A percentile compares a stretch with the other conserved stretches of the same genome.
Evolutionary conservation across 345 rosid species (phyloP).

Genomic region (Arabidopsis arenosa): DNA sequence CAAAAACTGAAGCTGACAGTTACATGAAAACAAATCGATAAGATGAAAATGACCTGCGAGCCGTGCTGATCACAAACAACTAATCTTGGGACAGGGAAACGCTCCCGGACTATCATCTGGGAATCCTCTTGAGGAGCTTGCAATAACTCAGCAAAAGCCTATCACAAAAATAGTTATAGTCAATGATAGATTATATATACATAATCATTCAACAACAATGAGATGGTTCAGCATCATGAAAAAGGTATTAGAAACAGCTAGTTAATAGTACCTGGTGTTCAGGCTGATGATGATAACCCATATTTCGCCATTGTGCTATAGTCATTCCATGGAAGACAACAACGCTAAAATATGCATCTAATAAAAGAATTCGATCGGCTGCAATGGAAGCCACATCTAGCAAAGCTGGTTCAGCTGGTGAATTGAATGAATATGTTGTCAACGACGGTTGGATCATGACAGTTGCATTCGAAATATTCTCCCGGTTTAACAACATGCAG

Average conservation of each 20-base stretch:
- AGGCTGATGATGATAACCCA: conserved; percentile 93
- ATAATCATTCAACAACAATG: background rate
- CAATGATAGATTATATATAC: background rate
- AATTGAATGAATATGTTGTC: conserved; percentile 78
- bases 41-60: conserved; percentile 67
- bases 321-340: conserved; percentile 99
- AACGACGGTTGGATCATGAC: conserved; percentile 99
- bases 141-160: conserved; percentile 90
- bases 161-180: background rate
- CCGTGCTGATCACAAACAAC: conserved; percentile 99
- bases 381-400: conserved; percentile 97
- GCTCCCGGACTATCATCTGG: conserved; percentile 69
- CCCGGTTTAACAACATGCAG: conserved; percentile 88
- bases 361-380: conserved; percentile 81
- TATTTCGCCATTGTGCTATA: conserved; percentile 96
- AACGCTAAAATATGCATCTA: conserved; percentile 92
- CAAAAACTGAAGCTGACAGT: conserved; percentile 3
- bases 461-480: conserved; percentile 87
- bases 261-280: conserved; percentile 71
- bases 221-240: background rate
- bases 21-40: background rate
- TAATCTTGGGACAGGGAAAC: conserved; percentile 96
- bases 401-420: conserved; percentile 85
- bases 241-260: background rate
- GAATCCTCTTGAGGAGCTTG: conserved; percentile 86